phyloP scores from a whole-genome alignment of 2,329 filamentous ascomycete species.

The Dothistroma pini region DNA sequence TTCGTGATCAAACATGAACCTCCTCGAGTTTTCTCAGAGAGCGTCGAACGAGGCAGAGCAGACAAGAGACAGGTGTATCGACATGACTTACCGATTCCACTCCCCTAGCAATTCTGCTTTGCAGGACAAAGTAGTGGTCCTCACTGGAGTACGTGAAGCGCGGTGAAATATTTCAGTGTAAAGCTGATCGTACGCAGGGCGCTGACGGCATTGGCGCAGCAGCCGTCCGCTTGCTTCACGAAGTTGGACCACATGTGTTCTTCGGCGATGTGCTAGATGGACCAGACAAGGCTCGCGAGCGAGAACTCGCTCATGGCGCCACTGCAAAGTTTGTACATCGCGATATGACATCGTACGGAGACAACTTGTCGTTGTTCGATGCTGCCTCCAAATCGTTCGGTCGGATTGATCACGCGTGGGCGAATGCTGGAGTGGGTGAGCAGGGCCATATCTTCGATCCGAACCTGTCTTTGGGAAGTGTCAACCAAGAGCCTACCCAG shows the following conservation, averaged over 20 bases:
- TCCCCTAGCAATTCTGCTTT: constrained; percentile 15
- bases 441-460: constrained; percentile 46
- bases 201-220: constrained; percentile 45
- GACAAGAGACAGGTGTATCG: neutral
- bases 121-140: constrained; percentile 31
- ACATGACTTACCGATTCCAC: constrained; percentile 25
- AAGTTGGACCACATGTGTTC: constrained; percentile 42
- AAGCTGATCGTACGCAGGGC: constrained; percentile 32
- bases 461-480: constrained; percentile 40
- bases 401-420: constrained; percentile 48
- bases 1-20: no score
- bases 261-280: constrained; percentile 43
- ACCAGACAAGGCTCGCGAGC: constrained; percentile 34
- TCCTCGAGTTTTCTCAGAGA: no score
- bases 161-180: neutral
- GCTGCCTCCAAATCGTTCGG: constrained; percentile 44
- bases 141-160: constrained; percentile 30
- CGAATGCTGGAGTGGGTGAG: constrained; percentile 47
- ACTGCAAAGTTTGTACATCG: constrained; percentile 40
- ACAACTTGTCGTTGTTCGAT: constrained; percentile 47
- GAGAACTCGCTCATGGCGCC: constrained; percentile 21
- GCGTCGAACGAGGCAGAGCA: neutral
- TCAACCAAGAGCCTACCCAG: constrained; percentile 37
- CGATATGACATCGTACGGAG: constrained; percentile 47
- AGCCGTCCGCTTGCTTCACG: constrained; percentile 39